Conservation (phyloP, 2,329 filamentous ascomycete species). For the Calonectria naviculata region DNA sequence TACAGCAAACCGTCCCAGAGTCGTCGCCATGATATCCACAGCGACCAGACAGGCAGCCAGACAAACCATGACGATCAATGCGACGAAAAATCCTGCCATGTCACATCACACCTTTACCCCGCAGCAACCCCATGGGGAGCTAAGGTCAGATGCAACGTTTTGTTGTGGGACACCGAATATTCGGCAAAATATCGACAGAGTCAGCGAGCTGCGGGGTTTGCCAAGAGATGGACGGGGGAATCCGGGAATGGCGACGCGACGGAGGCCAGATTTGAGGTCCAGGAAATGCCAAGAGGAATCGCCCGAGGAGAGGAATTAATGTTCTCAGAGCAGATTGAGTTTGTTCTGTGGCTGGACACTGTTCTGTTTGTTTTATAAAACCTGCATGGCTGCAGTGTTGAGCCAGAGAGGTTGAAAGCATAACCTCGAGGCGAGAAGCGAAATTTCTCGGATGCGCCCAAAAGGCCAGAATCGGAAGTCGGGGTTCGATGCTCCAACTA, state of each 20-base stretch:
- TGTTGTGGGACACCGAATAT: not conserved
- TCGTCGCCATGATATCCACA: not conserved
- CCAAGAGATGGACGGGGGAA: slow-evolving; percentile 2
- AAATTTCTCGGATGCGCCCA: not conserved
- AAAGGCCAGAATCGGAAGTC: not conserved
- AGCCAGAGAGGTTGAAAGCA: not conserved
- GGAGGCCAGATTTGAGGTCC: slow-evolving; percentile 1
- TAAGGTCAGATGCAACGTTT: slow-evolving; percentile 14
- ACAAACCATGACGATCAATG: not conserved
- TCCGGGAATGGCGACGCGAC: not conserved
- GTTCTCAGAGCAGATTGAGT: not conserved
- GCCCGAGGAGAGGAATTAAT: no score
- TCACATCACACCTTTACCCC: slow-evolving; percentile 15
- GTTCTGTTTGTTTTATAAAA: not conserved
- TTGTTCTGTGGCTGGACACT: not conserved
- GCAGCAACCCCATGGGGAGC: slow-evolving; percentile 37
- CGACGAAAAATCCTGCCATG: not conserved
- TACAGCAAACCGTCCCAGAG: not conserved
- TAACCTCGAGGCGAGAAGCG: not conserved
- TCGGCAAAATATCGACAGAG: slow-evolving; percentile 4
- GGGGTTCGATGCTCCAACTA: not conserved
- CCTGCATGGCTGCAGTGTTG: no score
- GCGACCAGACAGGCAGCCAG: not conserved
- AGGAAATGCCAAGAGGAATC: not conserved
- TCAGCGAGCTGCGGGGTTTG: slow-evolving; percentile 13